Evolutionary conservation across 805 yeast species (phyloP).

Genomic region (Cyberlindnera suaveolens): DNA sequence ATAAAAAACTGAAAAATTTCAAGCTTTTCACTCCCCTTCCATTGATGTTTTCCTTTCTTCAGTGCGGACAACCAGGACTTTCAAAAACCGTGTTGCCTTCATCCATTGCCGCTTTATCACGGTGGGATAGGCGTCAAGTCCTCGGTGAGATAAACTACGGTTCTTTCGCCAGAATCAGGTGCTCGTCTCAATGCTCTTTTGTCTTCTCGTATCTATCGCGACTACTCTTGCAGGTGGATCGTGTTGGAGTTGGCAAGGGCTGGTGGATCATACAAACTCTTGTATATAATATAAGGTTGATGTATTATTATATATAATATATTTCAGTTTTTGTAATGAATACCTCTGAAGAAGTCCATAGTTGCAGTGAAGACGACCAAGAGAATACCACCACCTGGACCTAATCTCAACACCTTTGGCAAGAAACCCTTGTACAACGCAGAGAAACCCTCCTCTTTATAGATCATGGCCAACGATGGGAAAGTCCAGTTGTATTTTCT

Average conservation of each 20-base stretch:
- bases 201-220: constrained; percentile 26
- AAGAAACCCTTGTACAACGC: constrained; percentile 94
- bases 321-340: constrained; percentile 18
- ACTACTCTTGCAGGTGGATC: constrained; percentile 33
- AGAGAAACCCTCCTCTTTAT: constrained; percentile 84
- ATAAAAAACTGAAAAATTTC: background rate
- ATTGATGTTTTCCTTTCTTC: constrained; percentile 10
- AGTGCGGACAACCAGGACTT: constrained; percentile 75
- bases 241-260: constrained; percentile 46
- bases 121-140: constrained; percentile 59
- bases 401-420: constrained; percentile 94
- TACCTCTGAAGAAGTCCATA: constrained; percentile 82
- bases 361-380: constrained; percentile 93
- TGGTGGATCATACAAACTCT: constrained; percentile 57
- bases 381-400: constrained; percentile 99
- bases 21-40: background rate
- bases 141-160: constrained; percentile 51
- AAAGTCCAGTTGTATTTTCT: constrained; percentile 91
- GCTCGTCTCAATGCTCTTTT: constrained; percentile 70
- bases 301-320: constrained; percentile 2
- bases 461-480: constrained; percentile 69
- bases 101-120: constrained; percentile 21
- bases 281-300: background rate
- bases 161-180: constrained; percentile 19
- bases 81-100: constrained; percentile 65